A percentile compares a stretch with the other conserved stretches of the same genome.
phyloP scores from a whole-genome alignment of 2,329 filamentous ascomycete genomes.

The Sporothrix curviconia region DNA sequence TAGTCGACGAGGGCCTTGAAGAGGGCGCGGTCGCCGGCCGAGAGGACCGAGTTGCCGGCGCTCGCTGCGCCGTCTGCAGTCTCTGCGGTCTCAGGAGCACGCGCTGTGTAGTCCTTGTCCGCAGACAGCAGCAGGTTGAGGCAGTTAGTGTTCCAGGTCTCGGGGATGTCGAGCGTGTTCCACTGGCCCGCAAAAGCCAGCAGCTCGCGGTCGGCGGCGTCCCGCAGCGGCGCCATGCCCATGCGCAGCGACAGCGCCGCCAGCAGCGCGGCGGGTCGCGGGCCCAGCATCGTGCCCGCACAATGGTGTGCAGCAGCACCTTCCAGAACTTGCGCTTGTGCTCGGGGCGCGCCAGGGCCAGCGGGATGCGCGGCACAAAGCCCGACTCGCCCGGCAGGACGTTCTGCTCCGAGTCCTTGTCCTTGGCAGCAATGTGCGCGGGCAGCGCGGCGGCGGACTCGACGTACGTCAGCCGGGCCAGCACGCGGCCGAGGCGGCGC shows the following conservation, averaged over 20 bases:
- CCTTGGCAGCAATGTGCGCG: slow-evolving; percentile 36
- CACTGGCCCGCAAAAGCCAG: slow-evolving; percentile 35
- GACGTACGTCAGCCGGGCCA: slow-evolving; percentile 41
- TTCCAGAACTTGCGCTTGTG: slow-evolving; percentile 39
- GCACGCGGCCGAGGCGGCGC: slow-evolving; percentile 38
- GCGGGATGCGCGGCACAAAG: slow-evolving; percentile 36
- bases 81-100: too few relatives aligned
- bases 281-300: slow-evolving; percentile 40
- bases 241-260: slow-evolving; percentile 43
- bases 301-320: slow-evolving; percentile 40
- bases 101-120: slow-evolving; percentile 27
- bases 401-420: slow-evolving; percentile 16
- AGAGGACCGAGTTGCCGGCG: slow-evolving; percentile 27
- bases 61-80: slow-evolving; percentile 14
- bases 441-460: slow-evolving; percentile 35
- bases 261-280: slow-evolving; percentile 39
- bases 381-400: slow-evolving; percentile 21
- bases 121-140: slow-evolving; percentile 41
- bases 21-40: slow-evolving; percentile 31
- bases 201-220: slow-evolving; percentile 37
- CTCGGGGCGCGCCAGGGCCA: slow-evolving; percentile 32
- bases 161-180: slow-evolving; percentile 41
- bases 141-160: slow-evolving; percentile 44
- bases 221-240: slow-evolving; percentile 36
- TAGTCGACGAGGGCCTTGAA: slow-evolving; percentile 41